Evolutionary conservation across 495 filamentous ascomycete species (phyloP).

Genomic region (Aspergillus baeticus): DNA sequence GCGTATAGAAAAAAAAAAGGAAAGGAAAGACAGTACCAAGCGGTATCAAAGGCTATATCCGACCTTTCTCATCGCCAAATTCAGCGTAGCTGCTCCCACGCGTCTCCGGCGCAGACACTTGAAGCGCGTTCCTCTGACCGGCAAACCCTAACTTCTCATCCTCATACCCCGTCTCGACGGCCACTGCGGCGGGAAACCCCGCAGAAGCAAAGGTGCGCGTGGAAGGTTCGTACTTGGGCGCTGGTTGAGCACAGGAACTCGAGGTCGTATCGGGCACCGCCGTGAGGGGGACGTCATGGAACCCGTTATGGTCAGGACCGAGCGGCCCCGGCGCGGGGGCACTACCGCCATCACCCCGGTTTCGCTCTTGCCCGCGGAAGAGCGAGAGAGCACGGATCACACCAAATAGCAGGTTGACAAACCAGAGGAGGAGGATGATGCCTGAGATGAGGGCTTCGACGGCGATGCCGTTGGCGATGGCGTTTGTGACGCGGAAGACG

Average conservation of each 20-base stretch:
- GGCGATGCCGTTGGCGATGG: conserved; percentile 62
- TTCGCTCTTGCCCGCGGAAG: conserved; percentile 39
- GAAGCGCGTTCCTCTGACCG: conserved; percentile 36
- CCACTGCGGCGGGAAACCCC: neutral
- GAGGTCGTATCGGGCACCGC: conserved; percentile 22
- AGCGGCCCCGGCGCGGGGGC: conserved; percentile 18
- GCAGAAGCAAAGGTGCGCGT: neutral
- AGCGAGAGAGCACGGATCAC: conserved; percentile 60
- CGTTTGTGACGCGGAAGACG: conserved; percentile 60
- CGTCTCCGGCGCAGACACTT: conserved; percentile 24
- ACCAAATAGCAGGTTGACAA: conserved; percentile 73
- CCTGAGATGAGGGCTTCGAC: conserved; percentile 76
- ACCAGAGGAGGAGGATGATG: conserved; percentile 67
- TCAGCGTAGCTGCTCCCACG: conserved; percentile 41
- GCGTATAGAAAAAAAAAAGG: conserved; percentile 3
- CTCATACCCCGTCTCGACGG: conserved; percentile 18
- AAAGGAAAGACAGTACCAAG: conserved; percentile 2
- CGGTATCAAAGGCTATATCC: neutral
- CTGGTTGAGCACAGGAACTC: conserved; percentile 13
- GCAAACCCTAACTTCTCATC: conserved; percentile 50
- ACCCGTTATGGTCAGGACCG: conserved; percentile 18
- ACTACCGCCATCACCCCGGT: conserved; percentile 49
- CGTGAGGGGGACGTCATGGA: conserved; percentile 35
- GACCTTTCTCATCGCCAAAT: conserved; percentile 36
- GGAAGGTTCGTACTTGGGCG: conserved; percentile 28